A percentile compares a stretch with the other conserved stretches of the same genome.
Evolutionary conservation across 164 flowering plant species (phyloP).

Genomic region (Santalum album): DNA sequence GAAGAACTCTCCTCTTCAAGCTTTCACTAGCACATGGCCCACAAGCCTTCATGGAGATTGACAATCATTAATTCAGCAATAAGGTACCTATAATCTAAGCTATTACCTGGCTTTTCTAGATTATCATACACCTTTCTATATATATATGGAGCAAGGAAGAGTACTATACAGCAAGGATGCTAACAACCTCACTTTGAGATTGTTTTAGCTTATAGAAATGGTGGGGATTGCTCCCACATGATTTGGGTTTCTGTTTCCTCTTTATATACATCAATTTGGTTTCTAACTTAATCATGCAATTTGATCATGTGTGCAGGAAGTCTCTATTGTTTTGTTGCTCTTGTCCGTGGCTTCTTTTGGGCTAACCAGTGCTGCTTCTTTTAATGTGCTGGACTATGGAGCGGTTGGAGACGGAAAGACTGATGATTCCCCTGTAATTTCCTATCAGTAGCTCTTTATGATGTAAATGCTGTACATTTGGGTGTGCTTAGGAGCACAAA

Average conservation of each 20-base stretch:
- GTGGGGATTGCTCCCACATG: neutral
- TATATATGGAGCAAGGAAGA: too few relatives aligned
- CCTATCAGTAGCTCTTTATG: too few relatives aligned
- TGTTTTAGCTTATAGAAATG: neutral
- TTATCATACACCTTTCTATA: too few relatives aligned
- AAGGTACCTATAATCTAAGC: neutral
- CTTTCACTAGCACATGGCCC: neutral
- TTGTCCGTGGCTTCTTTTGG: neutral
- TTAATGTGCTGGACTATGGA: constrained; percentile 1
- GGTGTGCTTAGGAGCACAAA: too few relatives aligned
- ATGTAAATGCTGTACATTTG: too few relatives aligned
- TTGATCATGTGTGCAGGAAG: neutral
- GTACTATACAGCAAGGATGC: too few relatives aligned
- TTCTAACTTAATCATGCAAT: too few relatives aligned
- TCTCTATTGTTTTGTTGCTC: neutral
- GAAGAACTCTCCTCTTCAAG: neutral
- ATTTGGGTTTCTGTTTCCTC: neutral
- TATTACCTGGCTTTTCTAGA: too few relatives aligned
- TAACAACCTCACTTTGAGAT: neutral
- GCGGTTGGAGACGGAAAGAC: neutral
- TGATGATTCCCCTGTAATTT: neutral
- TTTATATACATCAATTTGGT: neutral
- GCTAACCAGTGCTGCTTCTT: neutral
- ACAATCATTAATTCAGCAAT: neutral
- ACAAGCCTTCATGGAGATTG: neutral